Evolutionary conservation across 1,284 basidiomycete species (phyloP), one percentile per base, ranked within the genome.

Genomic region (Rhodotorula sp.): DNA sequence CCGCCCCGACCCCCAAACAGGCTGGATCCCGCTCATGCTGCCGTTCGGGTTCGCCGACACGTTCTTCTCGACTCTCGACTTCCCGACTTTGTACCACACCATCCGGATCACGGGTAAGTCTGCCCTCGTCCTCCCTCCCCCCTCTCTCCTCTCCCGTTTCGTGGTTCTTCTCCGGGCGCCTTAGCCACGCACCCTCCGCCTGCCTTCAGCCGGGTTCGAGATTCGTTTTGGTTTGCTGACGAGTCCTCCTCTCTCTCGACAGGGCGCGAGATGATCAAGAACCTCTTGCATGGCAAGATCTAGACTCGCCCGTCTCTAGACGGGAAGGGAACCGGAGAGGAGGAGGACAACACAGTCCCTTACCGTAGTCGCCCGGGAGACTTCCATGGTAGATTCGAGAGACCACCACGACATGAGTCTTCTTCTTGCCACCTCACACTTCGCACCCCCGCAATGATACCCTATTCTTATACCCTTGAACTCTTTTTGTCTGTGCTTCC

Each of bases 21-120:
- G 79, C 57, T 83, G 82, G 83, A 84, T 83, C 64, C 83, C 83
- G 14, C 81, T 80, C 39, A 84, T 84, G 83, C 74, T 84, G 49
- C 94, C 95, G 0, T 97, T 99, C 77, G 96, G 96, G 0, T 86
- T 95, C 57, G 90, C 90, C 26, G 97, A 99, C 81, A 86, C 86
- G 10, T 76, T 98, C 67, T 88, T 88, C 26, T 97, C 94, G 10
- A 98, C 96, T 4, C 86, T 98, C 26, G 96, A 99, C 82, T 77
- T 93, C 65, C 86, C 87, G 16, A 92, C 93, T 0, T 84, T 98
- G 70, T 93, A 88, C 80, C 84, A 89, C 77, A 98, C 95, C 0
- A 84, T 86, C 6, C 84, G 88, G 62, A 87, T 97, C 76, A 93
- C 93, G 0, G 94, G 70, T 69, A 18, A 49, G 67, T 62, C 15